Conservation (phyloP, 108 stramenopile species). For the Nitzschia sp. region DNA sequence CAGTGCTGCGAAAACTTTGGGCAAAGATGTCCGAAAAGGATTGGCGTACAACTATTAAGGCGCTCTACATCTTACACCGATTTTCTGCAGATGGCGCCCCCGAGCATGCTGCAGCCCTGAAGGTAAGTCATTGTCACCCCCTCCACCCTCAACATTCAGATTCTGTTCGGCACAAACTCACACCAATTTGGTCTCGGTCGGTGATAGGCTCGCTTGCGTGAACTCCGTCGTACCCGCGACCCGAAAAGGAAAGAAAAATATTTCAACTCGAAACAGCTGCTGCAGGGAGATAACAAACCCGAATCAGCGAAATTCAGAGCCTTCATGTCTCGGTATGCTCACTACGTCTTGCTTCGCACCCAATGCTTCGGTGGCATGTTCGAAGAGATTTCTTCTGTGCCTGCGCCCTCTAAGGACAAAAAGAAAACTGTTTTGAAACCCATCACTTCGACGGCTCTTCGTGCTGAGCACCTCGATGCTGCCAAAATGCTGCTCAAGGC, state of each 20-base stretch:
- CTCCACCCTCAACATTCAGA: not conserved
- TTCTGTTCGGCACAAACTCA: not conserved
- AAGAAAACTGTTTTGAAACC: conserved; percentile 58
- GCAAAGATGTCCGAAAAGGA: conserved; percentile 92
- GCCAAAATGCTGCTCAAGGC: conserved; percentile 82
- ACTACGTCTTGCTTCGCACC: conserved; percentile 87
- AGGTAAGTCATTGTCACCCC: conserved; percentile 36
- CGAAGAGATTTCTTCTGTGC: conserved; percentile 70
- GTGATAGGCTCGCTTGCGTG: conserved; percentile 70
- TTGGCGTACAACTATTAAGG: conserved; percentile 83
- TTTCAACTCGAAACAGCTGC: conserved; percentile 82
- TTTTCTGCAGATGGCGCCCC: conserved; percentile 86
- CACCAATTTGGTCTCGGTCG: too few relatives aligned
- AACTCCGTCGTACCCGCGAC: conserved; percentile 84
- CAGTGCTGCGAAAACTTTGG: conserved; percentile 89
- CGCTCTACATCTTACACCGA: conserved; percentile 86
- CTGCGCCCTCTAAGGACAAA: conserved; percentile 28
- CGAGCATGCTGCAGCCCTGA: conserved; percentile 81
- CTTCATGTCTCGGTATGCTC: conserved; percentile 86
- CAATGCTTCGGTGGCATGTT: conserved; percentile 89
- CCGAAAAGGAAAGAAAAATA: conserved; percentile 86
- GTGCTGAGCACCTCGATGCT: conserved; percentile 80
- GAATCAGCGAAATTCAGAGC: conserved; percentile 66
- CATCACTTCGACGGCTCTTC: conserved; percentile 60
- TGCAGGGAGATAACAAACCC: conserved; percentile 68